A percentile compares a stretch with the other conserved stretches of the same genome.
Conservation (phyloP, 176 grass and related monocot genomes). For the Calamus simplicifolius region DNA sequence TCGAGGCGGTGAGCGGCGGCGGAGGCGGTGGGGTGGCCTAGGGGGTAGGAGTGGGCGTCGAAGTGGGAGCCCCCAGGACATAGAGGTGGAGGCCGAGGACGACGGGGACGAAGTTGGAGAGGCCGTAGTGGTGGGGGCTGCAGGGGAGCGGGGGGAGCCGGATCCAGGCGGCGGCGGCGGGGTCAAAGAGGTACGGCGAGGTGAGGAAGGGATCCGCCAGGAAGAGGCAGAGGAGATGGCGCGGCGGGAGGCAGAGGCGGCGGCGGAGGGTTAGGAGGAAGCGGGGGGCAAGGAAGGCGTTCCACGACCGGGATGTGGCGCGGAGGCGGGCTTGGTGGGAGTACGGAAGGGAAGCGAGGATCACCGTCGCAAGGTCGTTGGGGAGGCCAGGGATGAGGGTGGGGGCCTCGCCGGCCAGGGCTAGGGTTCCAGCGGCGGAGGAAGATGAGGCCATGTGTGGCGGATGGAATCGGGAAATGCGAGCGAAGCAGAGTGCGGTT, state of each 20-base stretch:
- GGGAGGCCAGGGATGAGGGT: slow-evolving; percentile 68
- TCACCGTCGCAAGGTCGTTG: slow-evolving; percentile 51
- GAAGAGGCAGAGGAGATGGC: slow-evolving; percentile 70
- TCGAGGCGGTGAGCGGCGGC: slow-evolving; percentile 48
- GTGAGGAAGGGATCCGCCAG: slow-evolving; percentile 64
- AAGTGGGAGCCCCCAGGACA: slow-evolving; percentile 72
- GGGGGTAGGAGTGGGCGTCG: slow-evolving; percentile 67
- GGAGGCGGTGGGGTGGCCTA: slow-evolving; percentile 60
- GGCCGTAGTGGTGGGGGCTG: slow-evolving; percentile 58
- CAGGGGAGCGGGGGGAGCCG: slow-evolving; percentile 63
- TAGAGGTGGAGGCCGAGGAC: slow-evolving; percentile 51
- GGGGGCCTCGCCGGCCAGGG: slow-evolving; percentile 3
- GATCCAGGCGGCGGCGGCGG: slow-evolving; percentile 42
- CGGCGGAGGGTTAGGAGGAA: slow-evolving; percentile 61
- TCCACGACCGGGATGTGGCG: slow-evolving; percentile 55
- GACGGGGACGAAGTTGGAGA: slow-evolving; percentile 53
- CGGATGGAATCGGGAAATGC: too few species aligned
- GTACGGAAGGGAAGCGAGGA: slow-evolving; percentile 68
- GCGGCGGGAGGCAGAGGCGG: slow-evolving; percentile 44
- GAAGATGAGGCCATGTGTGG: not conserved
- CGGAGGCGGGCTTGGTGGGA: slow-evolving; percentile 66
- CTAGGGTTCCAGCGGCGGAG: slow-evolving; percentile 25
- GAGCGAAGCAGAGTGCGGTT: too few species aligned
- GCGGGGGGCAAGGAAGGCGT: slow-evolving; percentile 42
- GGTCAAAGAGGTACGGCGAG: slow-evolving; percentile 66